phyloP scores from a whole-genome alignment of 1,284 basidiomycete genomes.

The Vanrija sp. region DNA sequence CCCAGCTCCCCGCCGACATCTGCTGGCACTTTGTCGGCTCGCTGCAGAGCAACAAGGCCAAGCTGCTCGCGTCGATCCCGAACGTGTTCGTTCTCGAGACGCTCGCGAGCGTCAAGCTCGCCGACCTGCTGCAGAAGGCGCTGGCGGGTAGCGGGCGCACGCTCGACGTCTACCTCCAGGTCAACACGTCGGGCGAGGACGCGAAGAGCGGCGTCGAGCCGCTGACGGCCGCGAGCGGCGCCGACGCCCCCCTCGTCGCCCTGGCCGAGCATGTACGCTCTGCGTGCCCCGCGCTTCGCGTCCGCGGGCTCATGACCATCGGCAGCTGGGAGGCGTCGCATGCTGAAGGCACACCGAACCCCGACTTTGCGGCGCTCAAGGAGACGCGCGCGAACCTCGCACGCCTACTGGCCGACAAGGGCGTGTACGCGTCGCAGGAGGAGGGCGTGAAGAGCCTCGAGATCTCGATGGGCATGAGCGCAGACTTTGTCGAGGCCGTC shows the following conservation, averaged over 20 bases:
- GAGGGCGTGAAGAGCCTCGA: constrained; percentile 55
- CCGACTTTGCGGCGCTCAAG: constrained; percentile 73
- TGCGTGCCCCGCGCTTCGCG: constrained; percentile 66
- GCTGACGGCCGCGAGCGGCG: constrained; percentile 45
- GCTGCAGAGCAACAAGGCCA: constrained; percentile 93
- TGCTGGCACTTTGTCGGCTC: constrained; percentile 97
- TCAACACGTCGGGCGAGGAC: constrained; percentile 91
- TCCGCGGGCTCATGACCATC: constrained; percentile 95
- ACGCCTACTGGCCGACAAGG: constrained; percentile 45
- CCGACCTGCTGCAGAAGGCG: constrained; percentile 74
- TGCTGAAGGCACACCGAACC: constrained; percentile 60
- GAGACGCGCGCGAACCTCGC: constrained; percentile 61
- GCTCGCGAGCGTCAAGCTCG: constrained; percentile 79
- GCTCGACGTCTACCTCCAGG: constrained; percentile 78
- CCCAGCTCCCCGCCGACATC: constrained; percentile 73
- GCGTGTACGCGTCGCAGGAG: constrained; percentile 40
- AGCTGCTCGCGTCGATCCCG: constrained; percentile 78
- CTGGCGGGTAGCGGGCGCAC: constrained; percentile 52
- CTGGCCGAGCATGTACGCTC: constrained; percentile 70
- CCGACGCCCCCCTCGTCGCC: constrained; percentile 55
- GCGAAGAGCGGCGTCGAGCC: constrained; percentile 81
- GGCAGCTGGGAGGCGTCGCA: constrained; percentile 74
- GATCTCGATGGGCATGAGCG: constrained; percentile 98
- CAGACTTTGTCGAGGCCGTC: constrained; percentile 85
- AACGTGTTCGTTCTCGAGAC: constrained; percentile 90